Base-by-base conservation (phyloP, 148 eudicot species). In the Hydrangea macrophylla region DNA sequence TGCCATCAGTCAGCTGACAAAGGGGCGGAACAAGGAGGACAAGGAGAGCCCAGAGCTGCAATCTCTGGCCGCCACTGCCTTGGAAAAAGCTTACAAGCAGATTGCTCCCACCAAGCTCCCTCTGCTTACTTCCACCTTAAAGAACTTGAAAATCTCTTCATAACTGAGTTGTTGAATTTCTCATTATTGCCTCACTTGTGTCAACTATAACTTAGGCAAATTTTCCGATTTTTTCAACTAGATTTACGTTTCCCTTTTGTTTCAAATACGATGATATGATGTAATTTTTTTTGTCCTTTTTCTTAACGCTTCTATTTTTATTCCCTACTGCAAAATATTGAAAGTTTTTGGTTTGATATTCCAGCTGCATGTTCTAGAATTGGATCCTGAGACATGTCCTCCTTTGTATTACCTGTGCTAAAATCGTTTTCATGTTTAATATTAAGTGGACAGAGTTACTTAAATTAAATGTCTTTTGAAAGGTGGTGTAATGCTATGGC, bases 1-100 rank as follows among this genome's bases (percentile, higher is more conserved):
- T 45, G 96, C 87, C 40, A 86, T 93, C 15, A 81, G 78, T 25
- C 88, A 88, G 70, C 74, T 88, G 72, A 64, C 86, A 8, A 93
- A 85, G 85, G 94, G 96, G 25, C 86, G 90, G 73, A 93, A 83
- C 85, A 94, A 88, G 79, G 97, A 92, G 17, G 92, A 92, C 58
- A 87, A 89, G 40, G 98, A 93, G 31, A 76, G 66, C 77, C 61
- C 58, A 0, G 94, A 90, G 65, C 72, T 92, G 79, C 96, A 81
- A 55, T 76, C 86, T 33, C 89, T 94, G 33, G 90, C 92, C 17
- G 92, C 85, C 7, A 64, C 69, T 20, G 97, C 85, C 63, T 78
- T 94, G 80, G 90, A 86, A 77, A 94, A 81, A 72, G 88, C 75
- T 36, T 94, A 90, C 80, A 88, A 94, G 85, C 76, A 70, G 53